A percentile compares a stretch with the other conserved stretches of the same genome.
Evolutionary conservation across 208 protist genomes (phyloP).

Genomic region (Trichomonas vaginalis): DNA sequence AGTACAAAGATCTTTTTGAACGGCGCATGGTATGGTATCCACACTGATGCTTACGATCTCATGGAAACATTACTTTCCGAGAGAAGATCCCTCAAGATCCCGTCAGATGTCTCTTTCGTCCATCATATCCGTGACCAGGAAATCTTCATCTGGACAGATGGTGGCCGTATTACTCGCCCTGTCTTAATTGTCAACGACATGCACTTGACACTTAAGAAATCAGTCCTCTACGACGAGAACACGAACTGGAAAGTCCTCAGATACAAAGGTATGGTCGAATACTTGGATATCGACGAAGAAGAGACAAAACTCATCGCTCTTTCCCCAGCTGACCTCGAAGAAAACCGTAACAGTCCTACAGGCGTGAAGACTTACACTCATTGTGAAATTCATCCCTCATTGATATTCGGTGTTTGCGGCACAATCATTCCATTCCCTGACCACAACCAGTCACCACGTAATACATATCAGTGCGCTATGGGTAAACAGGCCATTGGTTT

Average conservation of each 20-base stretch:
- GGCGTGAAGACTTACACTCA: constrained; percentile 64
- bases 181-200: constrained; percentile 54
- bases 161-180: constrained; percentile 43
- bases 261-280: constrained; percentile 63
- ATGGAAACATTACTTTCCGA: constrained; percentile 43
- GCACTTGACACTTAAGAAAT: constrained; percentile 31
- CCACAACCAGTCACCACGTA: constrained; percentile 80
- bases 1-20: constrained; percentile 67
- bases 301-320: constrained; percentile 20
- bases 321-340: constrained; percentile 44
- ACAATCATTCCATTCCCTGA: constrained; percentile 87
- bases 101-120: constrained; percentile 40
- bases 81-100: constrained; percentile 40
- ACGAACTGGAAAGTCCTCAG: constrained; percentile 63
- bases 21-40: constrained; percentile 67
- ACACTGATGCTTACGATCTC: constrained; percentile 49
- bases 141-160: constrained; percentile 55
- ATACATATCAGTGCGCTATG: constrained; percentile 87
- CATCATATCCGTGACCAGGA: constrained; percentile 46
- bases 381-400: constrained; percentile 84
- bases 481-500: constrained; percentile 87
- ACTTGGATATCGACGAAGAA: constrained; percentile 59
- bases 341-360: constrained; percentile 54
- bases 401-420: constrained; percentile 77
- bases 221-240: constrained; percentile 33